Evolutionary conservation across 345 rosid species (phyloP).

Genomic region (Conringia planisiliqua): DNA sequence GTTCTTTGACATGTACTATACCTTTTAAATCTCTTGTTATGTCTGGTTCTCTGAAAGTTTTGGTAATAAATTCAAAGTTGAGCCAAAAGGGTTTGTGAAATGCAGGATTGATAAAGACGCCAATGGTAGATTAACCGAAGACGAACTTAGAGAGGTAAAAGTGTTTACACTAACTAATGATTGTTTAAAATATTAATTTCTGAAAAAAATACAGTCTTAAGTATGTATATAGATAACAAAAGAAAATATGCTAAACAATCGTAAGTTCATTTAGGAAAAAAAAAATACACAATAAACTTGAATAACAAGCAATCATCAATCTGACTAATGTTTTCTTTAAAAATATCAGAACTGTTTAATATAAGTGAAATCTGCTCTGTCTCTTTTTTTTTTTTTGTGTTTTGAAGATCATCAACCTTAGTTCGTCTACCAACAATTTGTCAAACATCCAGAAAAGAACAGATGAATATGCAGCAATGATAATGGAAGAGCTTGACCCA

Average conservation of each 20-base stretch:
- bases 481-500: constrained; percentile 79
- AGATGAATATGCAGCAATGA: constrained; percentile 72
- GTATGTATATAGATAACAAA: no score
- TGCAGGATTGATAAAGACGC: constrained; percentile 44
- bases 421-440: constrained; percentile 47
- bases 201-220: no score
- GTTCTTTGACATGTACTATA: neutral
- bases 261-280: neutral
- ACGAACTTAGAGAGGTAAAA: constrained; percentile 45
- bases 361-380: neutral
- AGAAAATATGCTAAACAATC: no score
- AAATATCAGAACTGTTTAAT: neutral
- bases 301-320: neutral
- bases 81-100: neutral
- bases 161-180: neutral
- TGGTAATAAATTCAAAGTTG: neutral
- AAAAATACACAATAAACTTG: neutral
- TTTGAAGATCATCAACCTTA: constrained; percentile 54
- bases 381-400: neutral
- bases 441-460: constrained; percentile 60
- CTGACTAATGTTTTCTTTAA: neutral
- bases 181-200: no score
- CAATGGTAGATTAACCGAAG: constrained; percentile 43
- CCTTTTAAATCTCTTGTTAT: no score
- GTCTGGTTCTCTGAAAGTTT: no score